These are phyloP conservation scores for Cystofilobasidium macerans DNA, from an alignment of 768 basidiomycete species.

Conservation along the genomic window DNA sequence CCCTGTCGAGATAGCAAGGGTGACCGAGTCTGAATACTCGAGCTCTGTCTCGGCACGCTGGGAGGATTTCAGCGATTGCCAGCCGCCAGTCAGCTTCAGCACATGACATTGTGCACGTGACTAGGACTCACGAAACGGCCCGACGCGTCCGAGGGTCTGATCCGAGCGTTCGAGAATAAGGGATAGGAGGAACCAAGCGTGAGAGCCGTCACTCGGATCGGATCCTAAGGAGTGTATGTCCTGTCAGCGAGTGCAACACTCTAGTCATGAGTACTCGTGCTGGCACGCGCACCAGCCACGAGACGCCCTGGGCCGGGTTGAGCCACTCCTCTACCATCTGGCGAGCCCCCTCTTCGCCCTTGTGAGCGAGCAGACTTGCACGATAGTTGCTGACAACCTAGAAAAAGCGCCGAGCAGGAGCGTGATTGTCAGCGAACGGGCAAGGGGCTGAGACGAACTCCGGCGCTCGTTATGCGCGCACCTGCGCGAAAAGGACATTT, in stretches of 20 bases:
- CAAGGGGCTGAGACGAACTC: not conserved
- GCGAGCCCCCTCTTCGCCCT: slow-evolving; percentile 76
- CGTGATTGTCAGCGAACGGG: not conserved
- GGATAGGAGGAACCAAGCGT: slow-evolving; percentile 58
- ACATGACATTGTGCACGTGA: not conserved
- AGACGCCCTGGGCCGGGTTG: slow-evolving; percentile 57
- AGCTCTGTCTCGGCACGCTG: slow-evolving; percentile 78
- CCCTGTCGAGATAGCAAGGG: slow-evolving; percentile 43
- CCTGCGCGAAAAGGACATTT: slow-evolving; percentile 73
- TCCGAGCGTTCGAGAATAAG: slow-evolving; percentile 56
- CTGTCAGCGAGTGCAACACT: not conserved
- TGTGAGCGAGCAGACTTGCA: slow-evolving; percentile 54
- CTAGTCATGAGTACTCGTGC: not conserved
- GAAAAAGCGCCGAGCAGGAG: not conserved
- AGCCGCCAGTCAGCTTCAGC: not conserved
- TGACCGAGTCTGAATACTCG: slow-evolving; percentile 69
- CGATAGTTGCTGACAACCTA: slow-evolving; percentile 44
- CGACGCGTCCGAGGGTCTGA: slow-evolving; percentile 42
- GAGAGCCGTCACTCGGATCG: slow-evolving; percentile 72
- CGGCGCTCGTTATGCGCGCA: slow-evolving; percentile 40
- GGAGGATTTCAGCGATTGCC: too few relatives aligned
- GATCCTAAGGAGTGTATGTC: slow-evolving; percentile 48
- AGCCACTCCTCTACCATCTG: slow-evolving; percentile 66
- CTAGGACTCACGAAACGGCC: slow-evolving; percentile 38
- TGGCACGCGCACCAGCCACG: slow-evolving; percentile 35